These are phyloP conservation scores for Pyrenophora seminiperda DNA, from an alignment of 2,329 filamentous ascomycete species.

Conservation along the genomic window DNA sequence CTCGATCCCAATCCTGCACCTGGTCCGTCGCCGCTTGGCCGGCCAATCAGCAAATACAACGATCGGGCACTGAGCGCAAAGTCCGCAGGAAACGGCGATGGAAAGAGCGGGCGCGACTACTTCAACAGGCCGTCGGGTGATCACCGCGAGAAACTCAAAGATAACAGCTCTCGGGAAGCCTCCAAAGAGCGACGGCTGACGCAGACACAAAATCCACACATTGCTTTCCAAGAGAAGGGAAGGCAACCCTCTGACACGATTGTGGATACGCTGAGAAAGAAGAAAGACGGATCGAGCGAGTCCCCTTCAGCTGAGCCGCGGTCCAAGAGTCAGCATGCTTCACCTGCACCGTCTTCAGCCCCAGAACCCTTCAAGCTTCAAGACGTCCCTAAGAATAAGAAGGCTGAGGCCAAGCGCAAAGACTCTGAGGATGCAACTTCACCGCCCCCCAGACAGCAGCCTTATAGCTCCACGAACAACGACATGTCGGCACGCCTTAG, in stretches of 20 bases:
- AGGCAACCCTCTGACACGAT: conserved; percentile 67
- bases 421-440: conserved; percentile 52
- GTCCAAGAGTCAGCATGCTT: conserved; percentile 44
- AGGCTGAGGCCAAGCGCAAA: conserved; percentile 53
- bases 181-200: conserved; percentile 50
- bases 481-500: conserved; percentile 44
- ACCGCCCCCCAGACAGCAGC: conserved; percentile 16
- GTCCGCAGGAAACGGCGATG: conserved; percentile 28
- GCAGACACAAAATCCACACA: conserved; percentile 73
- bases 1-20: conserved; percentile 56
- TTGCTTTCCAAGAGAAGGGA: conserved; percentile 86
- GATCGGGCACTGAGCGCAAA: conserved; percentile 28
- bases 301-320: conserved; percentile 57
- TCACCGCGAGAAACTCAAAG: conserved; percentile 51
- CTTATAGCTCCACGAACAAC: conserved; percentile 48
- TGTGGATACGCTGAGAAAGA: conserved; percentile 59
- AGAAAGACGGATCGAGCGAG: conserved; percentile 43
- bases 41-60: conserved; percentile 38
- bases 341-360: conserved; percentile 39
- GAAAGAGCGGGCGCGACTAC: conserved; percentile 50
- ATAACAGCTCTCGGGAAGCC: conserved; percentile 52
- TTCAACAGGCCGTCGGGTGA: conserved; percentile 48
- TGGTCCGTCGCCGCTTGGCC: conserved; percentile 47
- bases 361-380: conserved; percentile 71
- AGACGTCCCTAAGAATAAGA: conserved; percentile 73